Percentiles rank a stretch among this genome's conserved stretches.
Evolutionary conservation across 2,329 filamentous ascomycete species (phyloP).

Genomic region (Xylariaceae sp.): DNA sequence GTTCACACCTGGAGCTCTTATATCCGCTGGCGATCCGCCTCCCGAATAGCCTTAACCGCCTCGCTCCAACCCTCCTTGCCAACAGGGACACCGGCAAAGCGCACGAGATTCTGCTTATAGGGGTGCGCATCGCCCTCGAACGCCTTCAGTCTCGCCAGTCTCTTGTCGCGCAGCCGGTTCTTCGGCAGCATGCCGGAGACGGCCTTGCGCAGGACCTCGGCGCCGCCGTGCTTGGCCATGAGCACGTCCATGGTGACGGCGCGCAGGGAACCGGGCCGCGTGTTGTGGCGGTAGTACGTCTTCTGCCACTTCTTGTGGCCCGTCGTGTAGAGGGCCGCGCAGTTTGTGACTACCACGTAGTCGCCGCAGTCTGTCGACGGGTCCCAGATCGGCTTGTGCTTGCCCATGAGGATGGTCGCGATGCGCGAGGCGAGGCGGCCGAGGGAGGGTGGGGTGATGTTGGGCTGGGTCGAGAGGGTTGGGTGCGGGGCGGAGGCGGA

Average conservation of each 20-base stretch:
- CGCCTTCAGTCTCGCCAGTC: conserved; percentile 83
- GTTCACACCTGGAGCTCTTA: conserved; percentile 25
- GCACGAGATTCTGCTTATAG: conserved; percentile 81
- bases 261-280: conserved; percentile 79
- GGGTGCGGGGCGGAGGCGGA: conserved; percentile 65
- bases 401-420: conserved; percentile 87
- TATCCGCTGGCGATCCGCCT: conserved; percentile 46
- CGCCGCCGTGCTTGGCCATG: conserved; percentile 89
- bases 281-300: conserved; percentile 92
- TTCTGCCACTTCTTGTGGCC: conserved; percentile 93
- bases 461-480: conserved; percentile 52
- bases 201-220: conserved; percentile 83
- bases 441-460: conserved; percentile 67
- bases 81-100: conserved; percentile 58
- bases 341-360: conserved; percentile 93
- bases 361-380: conserved; percentile 98
- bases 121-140: conserved; percentile 93
- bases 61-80: conserved; percentile 50
- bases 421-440: conserved; percentile 86
- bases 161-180: conserved; percentile 83
- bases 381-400: conserved; percentile 97
- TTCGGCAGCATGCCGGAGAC: conserved; percentile 98
- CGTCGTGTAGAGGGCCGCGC: conserved; percentile 78
- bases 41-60: conserved; percentile 46
- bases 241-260: conserved; percentile 90